Conservation (phyloP, 805 yeast genomes). For the Lipomyces sp. region DNA sequence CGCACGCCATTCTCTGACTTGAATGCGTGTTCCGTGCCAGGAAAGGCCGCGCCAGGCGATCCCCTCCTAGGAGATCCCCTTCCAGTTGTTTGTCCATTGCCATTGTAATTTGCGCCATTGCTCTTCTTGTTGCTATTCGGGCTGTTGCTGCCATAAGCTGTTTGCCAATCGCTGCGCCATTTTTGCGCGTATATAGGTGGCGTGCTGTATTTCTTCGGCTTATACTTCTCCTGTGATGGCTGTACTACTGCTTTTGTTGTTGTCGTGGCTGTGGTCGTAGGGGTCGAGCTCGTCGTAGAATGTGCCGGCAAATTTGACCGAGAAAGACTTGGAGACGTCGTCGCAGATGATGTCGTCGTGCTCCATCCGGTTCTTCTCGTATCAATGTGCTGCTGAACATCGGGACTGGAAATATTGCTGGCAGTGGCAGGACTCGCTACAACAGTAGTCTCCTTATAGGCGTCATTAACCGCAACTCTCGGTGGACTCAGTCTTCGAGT, state of each 20-base stretch:
- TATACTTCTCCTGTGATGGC: conserved; percentile 28
- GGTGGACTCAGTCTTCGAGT: no score
- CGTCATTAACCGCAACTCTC: no score
- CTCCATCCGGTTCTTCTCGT: no score
- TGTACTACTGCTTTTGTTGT: not conserved
- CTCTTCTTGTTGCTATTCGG: not conserved
- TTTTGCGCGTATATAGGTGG: conserved; percentile 82
- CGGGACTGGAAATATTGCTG: not conserved
- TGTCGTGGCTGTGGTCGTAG: conserved; percentile 1
- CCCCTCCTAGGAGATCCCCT: no score
- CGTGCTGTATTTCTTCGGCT: conserved; percentile 60
- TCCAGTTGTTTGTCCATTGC: not conserved
- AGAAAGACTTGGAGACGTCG: no score
- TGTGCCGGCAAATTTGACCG: not conserved
- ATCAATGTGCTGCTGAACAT: no score
- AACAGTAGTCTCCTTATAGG: not conserved
- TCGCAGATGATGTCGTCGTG: no score
- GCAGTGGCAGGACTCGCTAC: not conserved
- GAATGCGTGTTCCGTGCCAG: not conserved
- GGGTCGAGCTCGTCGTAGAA: not conserved
- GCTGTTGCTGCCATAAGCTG: conserved; percentile 15
- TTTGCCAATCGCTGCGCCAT: conserved; percentile 48
- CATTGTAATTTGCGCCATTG: not conserved
- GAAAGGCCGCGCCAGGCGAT: conserved; percentile 4
- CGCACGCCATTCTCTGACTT: not conserved